A percentile compares a stretch with the other conserved stretches of the same genome.
Evolutionary conservation across 2,329 filamentous ascomycete genomes (phyloP).

Genomic region (Sclerotinia minor): DNA sequence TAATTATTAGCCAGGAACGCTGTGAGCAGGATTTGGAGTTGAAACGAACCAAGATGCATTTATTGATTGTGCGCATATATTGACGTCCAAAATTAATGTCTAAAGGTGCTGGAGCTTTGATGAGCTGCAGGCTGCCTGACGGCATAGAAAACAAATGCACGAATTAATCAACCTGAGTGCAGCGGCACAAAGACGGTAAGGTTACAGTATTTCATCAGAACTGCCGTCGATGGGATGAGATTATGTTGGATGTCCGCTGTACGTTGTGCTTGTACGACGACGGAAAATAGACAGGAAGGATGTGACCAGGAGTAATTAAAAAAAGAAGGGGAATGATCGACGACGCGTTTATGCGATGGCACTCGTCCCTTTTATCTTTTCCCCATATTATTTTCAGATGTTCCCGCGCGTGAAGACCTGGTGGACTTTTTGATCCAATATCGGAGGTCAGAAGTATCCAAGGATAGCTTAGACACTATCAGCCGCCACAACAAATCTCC

Average conservation of each 20-base stretch:
- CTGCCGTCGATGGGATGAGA: not conserved
- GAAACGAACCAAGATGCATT: constrained; percentile 8
- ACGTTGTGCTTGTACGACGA: not conserved
- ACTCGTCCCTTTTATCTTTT: not conserved
- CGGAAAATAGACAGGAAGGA: not conserved
- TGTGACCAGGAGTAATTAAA: not conserved
- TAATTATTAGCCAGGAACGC: constrained; percentile 2
- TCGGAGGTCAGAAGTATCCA: not conserved
- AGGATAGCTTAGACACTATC: constrained; percentile 3
- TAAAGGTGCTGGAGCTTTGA: not conserved
- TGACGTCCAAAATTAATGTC: not conserved
- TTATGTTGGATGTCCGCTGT: not conserved
- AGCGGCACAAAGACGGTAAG: not conserved
- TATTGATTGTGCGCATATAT: constrained; percentile 3
- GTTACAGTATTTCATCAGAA: not conserved
- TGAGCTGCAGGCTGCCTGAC: not conserved
- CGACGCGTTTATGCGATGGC: constrained; percentile 5
- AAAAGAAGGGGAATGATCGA: constrained; percentile 8
- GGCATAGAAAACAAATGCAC: not conserved
- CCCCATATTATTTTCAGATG: not conserved
- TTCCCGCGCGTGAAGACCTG: constrained; percentile 13
- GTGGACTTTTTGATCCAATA: constrained; percentile 11
- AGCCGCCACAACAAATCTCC: constrained; percentile 21
- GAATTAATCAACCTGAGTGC: not conserved
- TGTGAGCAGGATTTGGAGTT: not conserved